Evolutionary conservation across 2,329 filamentous ascomycete genomes (phyloP).

Genomic region (Macrophomina pseudophaseolina): DNA sequence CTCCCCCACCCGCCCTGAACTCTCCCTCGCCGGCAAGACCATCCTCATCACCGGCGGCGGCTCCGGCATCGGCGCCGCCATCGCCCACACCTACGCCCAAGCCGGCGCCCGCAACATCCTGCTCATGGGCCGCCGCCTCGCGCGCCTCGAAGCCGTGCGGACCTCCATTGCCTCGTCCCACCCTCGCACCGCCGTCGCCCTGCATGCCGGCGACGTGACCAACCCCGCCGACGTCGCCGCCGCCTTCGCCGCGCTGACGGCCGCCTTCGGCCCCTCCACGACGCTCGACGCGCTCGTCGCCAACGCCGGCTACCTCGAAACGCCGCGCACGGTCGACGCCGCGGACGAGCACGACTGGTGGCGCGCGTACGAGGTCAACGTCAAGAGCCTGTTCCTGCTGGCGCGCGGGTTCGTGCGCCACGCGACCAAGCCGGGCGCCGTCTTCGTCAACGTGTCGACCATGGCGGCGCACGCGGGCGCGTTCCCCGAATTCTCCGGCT

Average conservation of each 20-base stretch:
- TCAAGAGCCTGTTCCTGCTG: constrained; percentile 31
- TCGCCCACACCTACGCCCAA: constrained; percentile 49
- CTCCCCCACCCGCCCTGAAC: constrained; percentile 27
- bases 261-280: constrained; percentile 21
- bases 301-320: constrained; percentile 32
- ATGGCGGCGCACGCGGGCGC: constrained; percentile 28
- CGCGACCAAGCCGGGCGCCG: constrained; percentile 29
- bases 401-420: constrained; percentile 33
- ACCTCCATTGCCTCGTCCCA: neutral
- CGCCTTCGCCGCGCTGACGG: constrained; percentile 28
- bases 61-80: constrained; percentile 53
- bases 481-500: constrained; percentile 32
- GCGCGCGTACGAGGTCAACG: constrained; percentile 29
- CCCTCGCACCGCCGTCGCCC: constrained; percentile 29
- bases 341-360: constrained; percentile 26
- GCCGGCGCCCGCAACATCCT: constrained; percentile 52
- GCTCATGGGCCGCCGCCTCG: constrained; percentile 49
- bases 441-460: constrained; percentile 34
- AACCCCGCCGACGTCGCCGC: constrained; percentile 30
- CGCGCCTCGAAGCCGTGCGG: constrained; percentile 39
- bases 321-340: constrained; percentile 24
- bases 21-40: constrained; percentile 33
- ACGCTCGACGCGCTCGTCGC: constrained; percentile 34
- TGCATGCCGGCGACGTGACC: constrained; percentile 31
- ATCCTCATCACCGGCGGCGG: constrained; percentile 50